Evolutionary conservation across 208 protist genomes (phyloP), one percentile per base, ranked within the genome.

Genomic region (Wallacemonas sp.): DNA sequence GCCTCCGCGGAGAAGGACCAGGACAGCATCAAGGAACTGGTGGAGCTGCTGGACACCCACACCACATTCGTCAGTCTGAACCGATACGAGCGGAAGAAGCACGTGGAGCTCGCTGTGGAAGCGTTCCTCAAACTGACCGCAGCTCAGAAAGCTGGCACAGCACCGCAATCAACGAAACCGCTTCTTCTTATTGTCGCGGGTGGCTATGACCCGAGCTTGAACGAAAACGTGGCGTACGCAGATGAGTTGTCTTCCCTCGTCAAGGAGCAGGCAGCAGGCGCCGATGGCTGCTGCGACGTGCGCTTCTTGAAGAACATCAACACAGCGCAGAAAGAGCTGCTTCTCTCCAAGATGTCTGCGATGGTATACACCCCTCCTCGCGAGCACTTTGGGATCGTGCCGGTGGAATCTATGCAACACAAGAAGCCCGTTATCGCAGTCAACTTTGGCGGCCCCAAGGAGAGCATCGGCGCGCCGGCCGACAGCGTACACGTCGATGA

Each of bases 11-110:
- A 36, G 1, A 22, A 70, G 15, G 64, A 39, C 17, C 68, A 63
- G 31, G 1, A 54, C 42, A 42, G 77, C n/a, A 49, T 53, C 14
- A 19, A 66, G 22, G 46, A 66, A 1, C 56, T 84, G 45, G 62
- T 26, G 33, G 6, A 15, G 3, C 34, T 61, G 12, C 28, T 42
- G 14, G 63, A 62, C 14, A 39, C 44, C 3, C 49, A 60, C 45
- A 77, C 68, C 46, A 70, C 90, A 5, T 84, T 99, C 27, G 74
- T 99, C 9, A 99, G 97, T 19, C 96, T 99, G 41, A 99, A 99
- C 71, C 83, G 98, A 26, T 99, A 98, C 79, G 98, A 99, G 78
- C 72, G 87, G 5, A 99, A 99, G 74, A 99, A 99, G 76, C 96
- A 98, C 65, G 53, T 99, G 9, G 49, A 54, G 41, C 72, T 99